These are phyloP conservation scores for Nymphaea thermarum DNA, from an alignment of 164 flowering plant species.

Conservation along the genomic window DNA sequence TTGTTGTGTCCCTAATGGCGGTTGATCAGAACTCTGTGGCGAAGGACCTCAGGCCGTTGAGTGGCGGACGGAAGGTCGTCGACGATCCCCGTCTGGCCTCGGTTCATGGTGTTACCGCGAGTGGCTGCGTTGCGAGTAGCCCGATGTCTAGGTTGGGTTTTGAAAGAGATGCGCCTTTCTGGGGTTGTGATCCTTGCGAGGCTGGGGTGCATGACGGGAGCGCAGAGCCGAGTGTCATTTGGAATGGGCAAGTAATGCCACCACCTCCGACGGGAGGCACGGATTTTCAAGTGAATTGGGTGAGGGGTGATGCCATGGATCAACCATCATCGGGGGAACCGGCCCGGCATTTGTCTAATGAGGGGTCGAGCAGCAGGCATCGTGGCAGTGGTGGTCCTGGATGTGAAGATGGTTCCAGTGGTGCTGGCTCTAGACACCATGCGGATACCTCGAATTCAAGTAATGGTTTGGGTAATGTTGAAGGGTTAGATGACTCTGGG, in stretches of 20 bases:
- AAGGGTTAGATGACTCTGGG: constrained; percentile 36
- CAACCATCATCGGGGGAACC: neutral
- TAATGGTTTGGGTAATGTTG: constrained; percentile 34
- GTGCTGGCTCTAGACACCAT: constrained; percentile 8
- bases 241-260: neutral
- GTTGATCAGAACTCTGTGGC: constrained; percentile 49
- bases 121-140: constrained; percentile 12
- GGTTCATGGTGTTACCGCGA: constrained; percentile 14
- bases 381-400: neutral
- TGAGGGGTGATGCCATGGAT: constrained; percentile 1
- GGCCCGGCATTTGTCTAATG: neutral
- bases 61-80: constrained; percentile 25
- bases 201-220: neutral
- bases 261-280: neutral
- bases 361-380: neutral
- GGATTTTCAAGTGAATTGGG: neutral
- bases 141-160: constrained; percentile 26
- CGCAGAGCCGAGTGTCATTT: neutral
- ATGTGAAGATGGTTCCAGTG: constrained; percentile 9
- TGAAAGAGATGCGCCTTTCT: neutral
- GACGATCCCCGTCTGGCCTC: constrained; percentile 42
- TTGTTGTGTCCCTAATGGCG: constrained; percentile 27
- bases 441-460: constrained; percentile 17
- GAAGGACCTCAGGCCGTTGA: constrained; percentile 52
- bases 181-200: neutral